Evolutionary conservation across 192 early-diverging fungal species (phyloP).

Genomic region (Gamsiella multidivaricata): DNA sequence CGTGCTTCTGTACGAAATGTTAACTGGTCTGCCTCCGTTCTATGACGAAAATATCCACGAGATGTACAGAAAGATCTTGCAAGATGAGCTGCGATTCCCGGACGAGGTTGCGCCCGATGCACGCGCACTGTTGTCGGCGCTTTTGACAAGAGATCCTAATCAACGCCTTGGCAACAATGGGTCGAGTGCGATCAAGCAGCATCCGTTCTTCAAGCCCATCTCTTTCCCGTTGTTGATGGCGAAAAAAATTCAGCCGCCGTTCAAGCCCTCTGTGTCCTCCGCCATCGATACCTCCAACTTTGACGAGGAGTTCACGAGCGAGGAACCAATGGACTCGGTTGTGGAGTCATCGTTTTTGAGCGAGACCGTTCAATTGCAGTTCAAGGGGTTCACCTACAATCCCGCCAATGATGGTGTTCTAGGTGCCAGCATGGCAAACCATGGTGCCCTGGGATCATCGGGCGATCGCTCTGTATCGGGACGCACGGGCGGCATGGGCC

Average conservation of each 20-base stretch:
- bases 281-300: slow-evolving; percentile 97
- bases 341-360: slow-evolving; percentile 86
- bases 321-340: slow-evolving; percentile 89
- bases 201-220: slow-evolving; percentile 92
- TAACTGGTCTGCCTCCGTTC: slow-evolving; percentile 92
- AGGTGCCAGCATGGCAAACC: slow-evolving; percentile 63
- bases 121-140: slow-evolving; percentile 73
- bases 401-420: slow-evolving; percentile 80
- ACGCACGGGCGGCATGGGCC: slow-evolving; percentile 14
- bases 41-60: slow-evolving; percentile 95
- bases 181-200: slow-evolving; percentile 92
- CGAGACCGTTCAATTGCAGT: slow-evolving; percentile 93
- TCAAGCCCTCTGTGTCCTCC: slow-evolving; percentile 89
- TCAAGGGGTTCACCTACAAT: slow-evolving; percentile 94
- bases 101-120: slow-evolving; percentile 77
- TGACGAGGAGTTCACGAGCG: slow-evolving; percentile 97
- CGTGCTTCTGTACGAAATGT: slow-evolving; percentile 90
- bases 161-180: slow-evolving; percentile 89
- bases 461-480: slow-evolving; percentile 17
- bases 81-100: slow-evolving; percentile 89
- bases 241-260: slow-evolving; percentile 93
- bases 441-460: slow-evolving; percentile 22
- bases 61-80: slow-evolving; percentile 94
- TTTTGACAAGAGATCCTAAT: slow-evolving; percentile 84
- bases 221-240: slow-evolving; percentile 89